phyloP scores from a whole-genome alignment of 768 basidiomycete genomes.

The Leccinum fibrillosum region DNA sequence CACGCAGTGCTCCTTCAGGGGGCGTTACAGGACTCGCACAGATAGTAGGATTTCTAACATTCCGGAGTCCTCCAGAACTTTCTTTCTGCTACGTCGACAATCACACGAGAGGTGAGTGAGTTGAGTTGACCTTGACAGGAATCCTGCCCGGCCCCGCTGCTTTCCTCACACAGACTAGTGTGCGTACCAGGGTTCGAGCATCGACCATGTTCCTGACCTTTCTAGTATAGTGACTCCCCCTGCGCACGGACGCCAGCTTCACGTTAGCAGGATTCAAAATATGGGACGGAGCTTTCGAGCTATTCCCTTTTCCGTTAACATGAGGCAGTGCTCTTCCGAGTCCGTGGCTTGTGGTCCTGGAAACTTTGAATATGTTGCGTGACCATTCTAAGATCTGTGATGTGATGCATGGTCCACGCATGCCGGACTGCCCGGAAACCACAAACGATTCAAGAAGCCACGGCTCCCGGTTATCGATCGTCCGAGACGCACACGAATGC shows the following conservation, averaged over 20 bases:
- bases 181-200: background rate
- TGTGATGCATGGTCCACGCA: background rate
- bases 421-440: background rate
- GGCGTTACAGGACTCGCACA: background rate
- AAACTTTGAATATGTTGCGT: background rate
- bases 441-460: background rate
- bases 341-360: background rate
- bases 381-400: background rate
- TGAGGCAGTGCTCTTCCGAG: background rate
- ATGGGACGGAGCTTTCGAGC: background rate
- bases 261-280: conserved; percentile 12
- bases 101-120: background rate
- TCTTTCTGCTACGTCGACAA: background rate
- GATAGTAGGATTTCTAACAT: background rate
- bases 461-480: conserved; percentile 4
- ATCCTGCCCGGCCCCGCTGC: background rate
- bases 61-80: background rate
- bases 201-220: conserved; percentile 3
- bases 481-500: background rate
- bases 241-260: conserved; percentile 10
- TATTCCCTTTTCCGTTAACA: background rate
- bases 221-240: background rate
- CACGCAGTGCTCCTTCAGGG: background rate
- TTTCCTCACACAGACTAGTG: background rate
- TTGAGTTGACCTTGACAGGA: background rate